A percentile compares a stretch with the other conserved stretches of the same genome.
phyloP scores from a whole-genome alignment of 495 filamentous ascomycete genomes.

The Xylaria cubensis region DNA sequence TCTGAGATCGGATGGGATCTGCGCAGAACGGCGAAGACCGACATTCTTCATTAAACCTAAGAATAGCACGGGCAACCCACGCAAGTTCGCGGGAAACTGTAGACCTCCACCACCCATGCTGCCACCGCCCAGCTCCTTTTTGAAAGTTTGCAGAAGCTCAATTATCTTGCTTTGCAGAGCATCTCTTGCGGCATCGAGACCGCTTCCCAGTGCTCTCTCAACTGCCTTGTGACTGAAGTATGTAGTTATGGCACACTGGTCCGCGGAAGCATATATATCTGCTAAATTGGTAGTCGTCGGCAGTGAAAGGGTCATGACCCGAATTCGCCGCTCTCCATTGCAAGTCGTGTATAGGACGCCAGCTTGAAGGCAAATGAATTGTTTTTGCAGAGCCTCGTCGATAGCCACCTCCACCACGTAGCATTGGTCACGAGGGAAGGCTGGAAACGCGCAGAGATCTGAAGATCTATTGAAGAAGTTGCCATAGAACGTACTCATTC shows the following conservation, averaged over 20 bases:
- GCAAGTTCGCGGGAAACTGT: conserved; percentile 91
- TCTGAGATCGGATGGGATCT: conserved; percentile 94
- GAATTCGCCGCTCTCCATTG: conserved; percentile 93
- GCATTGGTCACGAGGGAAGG: conserved; percentile 94
- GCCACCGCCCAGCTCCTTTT: conserved; percentile 94
- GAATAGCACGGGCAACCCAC: conserved; percentile 88
- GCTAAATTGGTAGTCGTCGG: conserved; percentile 90
- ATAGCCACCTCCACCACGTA: conserved; percentile 99
- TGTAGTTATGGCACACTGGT: conserved; percentile 88
- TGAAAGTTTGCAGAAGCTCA: conserved; percentile 94
- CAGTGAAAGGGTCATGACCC: conserved; percentile 90
- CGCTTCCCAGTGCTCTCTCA: conserved; percentile 82
- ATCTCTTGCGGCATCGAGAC: conserved; percentile 89
- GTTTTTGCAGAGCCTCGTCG: conserved; percentile 91
- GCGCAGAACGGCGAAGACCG: conserved; percentile 90
- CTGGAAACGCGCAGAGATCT: conserved; percentile 96
- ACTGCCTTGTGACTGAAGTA: conserved; percentile 99
- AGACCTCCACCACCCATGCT: conserved; percentile 91
- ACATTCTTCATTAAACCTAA: conserved; percentile 95
- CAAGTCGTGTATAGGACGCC: conserved; percentile 97
- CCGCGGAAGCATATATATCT: conserved; percentile 92
- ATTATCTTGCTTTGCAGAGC: conserved; percentile 86
- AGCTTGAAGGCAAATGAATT: conserved; percentile 94
- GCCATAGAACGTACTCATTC: conserved; percentile 98
- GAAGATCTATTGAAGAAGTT: conserved; percentile 99